Evolutionary conservation across 352 stramenopile genomes (phyloP).

Genomic region (Phytophthora citrophthora): DNA sequence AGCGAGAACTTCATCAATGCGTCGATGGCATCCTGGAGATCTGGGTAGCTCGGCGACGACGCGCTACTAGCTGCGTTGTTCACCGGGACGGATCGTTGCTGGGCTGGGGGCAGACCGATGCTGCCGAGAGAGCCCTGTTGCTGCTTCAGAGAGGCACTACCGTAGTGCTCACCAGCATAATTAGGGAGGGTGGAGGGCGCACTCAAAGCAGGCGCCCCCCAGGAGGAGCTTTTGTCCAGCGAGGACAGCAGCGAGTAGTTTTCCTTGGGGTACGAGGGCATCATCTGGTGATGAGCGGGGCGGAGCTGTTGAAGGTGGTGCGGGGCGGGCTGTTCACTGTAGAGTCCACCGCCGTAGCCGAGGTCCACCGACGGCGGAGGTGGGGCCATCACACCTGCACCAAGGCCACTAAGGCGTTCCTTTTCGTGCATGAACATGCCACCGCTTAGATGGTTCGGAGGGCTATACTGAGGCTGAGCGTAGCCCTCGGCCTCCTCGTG

Average conservation of each 20-base stretch:
- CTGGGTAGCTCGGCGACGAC: conserved; percentile 61
- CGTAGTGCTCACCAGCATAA: conserved; percentile 59
- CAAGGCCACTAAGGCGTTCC: conserved; percentile 34
- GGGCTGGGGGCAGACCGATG: conserved; percentile 34
- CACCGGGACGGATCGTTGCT: conserved; percentile 29
- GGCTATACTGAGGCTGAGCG: conserved; percentile 59
- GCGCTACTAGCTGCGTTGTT: conserved; percentile 36
- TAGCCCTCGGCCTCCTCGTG: conserved; percentile 82
- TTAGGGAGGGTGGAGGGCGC: conserved; percentile 42
- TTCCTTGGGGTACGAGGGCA: conserved; percentile 64
- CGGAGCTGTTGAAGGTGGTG: conserved; percentile 33
- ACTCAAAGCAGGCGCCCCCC: conserved; percentile 34
- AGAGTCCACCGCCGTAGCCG: conserved; percentile 35
- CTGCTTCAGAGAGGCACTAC: conserved; percentile 34
- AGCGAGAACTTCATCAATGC: conserved; percentile 89
- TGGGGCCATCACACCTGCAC: conserved; percentile 36
- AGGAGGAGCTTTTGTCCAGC: conserved; percentile 64
- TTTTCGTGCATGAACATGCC: conserved; percentile 74
- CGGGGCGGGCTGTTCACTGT: conserved; percentile 41
- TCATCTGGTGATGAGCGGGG: conserved; percentile 35
- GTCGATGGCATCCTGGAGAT: conserved; percentile 89
- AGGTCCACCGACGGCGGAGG: conserved; percentile 41
- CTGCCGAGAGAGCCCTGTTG: conserved; percentile 45
- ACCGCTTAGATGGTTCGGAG: conserved; percentile 37
- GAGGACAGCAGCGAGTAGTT: conserved; percentile 71